Base-by-base conservation (phyloP, 148 eudicot genomes). In the Drosera capensis region DNA sequence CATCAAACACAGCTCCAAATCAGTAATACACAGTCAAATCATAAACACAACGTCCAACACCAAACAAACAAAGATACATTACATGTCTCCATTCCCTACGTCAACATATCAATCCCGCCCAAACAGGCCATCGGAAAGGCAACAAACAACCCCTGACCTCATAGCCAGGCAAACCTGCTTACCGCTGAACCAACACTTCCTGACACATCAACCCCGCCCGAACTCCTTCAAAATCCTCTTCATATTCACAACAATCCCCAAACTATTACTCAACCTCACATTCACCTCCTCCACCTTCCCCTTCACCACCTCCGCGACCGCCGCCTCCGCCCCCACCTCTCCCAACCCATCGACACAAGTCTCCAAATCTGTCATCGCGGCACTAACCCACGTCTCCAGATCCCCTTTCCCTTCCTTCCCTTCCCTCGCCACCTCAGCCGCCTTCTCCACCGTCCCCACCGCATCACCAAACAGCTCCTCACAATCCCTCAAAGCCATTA, bases 261-360 rank as follows among this genome's bases (percentile, higher is more conserved):
- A 54, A 64, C 62, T 64, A 57, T 67, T 67, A 34, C 73, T 70
- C 74, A 70, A 45, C 56, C 51, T 59, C 59, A 57, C 77, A 55
- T 20, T 57, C 7, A 70, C 47, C 39, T 20, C 65, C 56, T 67
- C 67, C 65, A 70, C 68, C 68, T 29, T 62, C 50, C 8, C 36
- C 57, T 55, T 65, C 29, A 67, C 63, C 48, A 72, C 68, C 34
- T 36, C 62, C 11, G 2, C 38, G 2, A 34, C 9, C 18, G 58
- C 45, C 24, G 24, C 56, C 59, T 66, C 38, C 43, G 76, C 64
- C 61, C 65, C 71, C 67, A 49, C 58, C 76, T 77, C 79, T 47
- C 52, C 71, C 54, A 77, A 41, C 25, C 76, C 79, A 45, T 77
- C 79, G 39, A 77, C 35, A 26, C 84, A 77, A 40, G 79, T 77